Conservation (phyloP, 495 filamentous ascomycete species). For the Patellaria atrata region DNA sequence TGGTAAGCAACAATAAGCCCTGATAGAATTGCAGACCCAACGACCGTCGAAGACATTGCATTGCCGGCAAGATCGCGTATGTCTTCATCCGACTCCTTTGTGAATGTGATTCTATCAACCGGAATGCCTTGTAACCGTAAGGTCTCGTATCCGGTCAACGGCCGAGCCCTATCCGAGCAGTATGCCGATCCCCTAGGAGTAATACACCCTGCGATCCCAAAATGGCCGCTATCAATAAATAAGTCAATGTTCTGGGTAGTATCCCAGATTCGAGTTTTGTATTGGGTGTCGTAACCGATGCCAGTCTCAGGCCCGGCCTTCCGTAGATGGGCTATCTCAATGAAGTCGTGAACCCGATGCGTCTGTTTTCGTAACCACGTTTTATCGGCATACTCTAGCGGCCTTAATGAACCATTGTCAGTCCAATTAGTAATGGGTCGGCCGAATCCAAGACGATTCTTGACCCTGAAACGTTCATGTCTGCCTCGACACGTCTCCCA, state of each 20-base stretch:
- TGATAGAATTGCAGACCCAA: slow-evolving; percentile 46
- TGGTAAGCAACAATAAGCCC: slow-evolving; percentile 35
- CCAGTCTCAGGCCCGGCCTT: slow-evolving; percentile 15
- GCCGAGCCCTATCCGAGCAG: slow-evolving; percentile 45
- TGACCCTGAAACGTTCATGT: slow-evolving; percentile 38
- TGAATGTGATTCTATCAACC: slow-evolving; percentile 44
- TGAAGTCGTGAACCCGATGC: slow-evolving; percentile 49
- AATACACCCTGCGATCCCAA: slow-evolving; percentile 53
- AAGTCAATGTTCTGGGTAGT: slow-evolving; percentile 67
- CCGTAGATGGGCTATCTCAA: slow-evolving; percentile 48
- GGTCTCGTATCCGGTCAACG: slow-evolving; percentile 50
- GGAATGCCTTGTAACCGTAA: slow-evolving; percentile 62
- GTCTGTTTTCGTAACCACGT: slow-evolving; percentile 34
- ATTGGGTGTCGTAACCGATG: slow-evolving; percentile 41
- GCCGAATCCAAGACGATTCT: slow-evolving; percentile 33
- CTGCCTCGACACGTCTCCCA: slow-evolving; percentile 24
- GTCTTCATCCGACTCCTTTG: slow-evolving; percentile 46
- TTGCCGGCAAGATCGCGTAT: slow-evolving; percentile 68
- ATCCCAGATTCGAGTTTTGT: slow-evolving; percentile 51
- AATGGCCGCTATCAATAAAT: slow-evolving; percentile 31
- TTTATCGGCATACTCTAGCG: slow-evolving; percentile 42
- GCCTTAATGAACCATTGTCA: slow-evolving; percentile 33
- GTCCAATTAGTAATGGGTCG: slow-evolving; percentile 44
- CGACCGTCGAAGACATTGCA: slow-evolving; percentile 67
- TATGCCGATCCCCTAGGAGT: slow-evolving; percentile 55